phyloP scores from a whole-genome alignment of 108 stramenopile genomes.

The Thalassiosira profunda region DNA sequence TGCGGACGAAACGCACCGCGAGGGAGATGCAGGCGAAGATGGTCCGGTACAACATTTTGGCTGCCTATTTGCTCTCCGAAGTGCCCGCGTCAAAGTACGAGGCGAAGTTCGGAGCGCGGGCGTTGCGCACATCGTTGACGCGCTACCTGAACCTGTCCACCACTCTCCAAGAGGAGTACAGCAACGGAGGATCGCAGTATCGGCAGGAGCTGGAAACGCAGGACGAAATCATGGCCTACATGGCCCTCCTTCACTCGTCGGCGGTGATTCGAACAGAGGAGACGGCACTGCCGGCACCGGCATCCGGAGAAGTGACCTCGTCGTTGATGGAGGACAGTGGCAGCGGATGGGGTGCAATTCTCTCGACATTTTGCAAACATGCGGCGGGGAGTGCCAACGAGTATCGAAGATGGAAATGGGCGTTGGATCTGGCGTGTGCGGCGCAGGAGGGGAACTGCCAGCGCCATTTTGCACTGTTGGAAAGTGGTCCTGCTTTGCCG shows the following conservation, averaged over 20 bases:
- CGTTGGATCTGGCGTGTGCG: constrained; percentile 38
- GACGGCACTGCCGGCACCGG: constrained; percentile 22
- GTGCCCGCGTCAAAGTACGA: constrained; percentile 41
- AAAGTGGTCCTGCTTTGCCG: constrained; percentile 15
- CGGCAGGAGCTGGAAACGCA: constrained; percentile 6
- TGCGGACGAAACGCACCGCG: constrained; percentile 8
- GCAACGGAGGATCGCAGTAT: neutral
- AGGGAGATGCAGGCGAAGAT: constrained; percentile 43
- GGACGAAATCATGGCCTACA: constrained; percentile 54
- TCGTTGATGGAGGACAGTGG: constrained; percentile 49
- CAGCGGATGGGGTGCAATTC: constrained; percentile 46
- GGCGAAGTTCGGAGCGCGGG: constrained; percentile 35
- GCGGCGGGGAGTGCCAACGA: neutral
- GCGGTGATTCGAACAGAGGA: constrained; percentile 34
- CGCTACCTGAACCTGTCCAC: constrained; percentile 28
- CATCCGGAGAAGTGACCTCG: constrained; percentile 12
- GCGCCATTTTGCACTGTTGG: constrained; percentile 36
- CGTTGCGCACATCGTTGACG: constrained; percentile 39
- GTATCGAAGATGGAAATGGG: constrained; percentile 54
- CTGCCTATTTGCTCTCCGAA: constrained; percentile 34
- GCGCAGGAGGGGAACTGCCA: constrained; percentile 49
- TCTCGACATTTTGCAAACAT: constrained; percentile 43
- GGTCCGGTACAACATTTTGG: constrained; percentile 46
- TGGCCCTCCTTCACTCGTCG: constrained; percentile 42
- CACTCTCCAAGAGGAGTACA: constrained; percentile 22